Evolutionary conservation across 192 early-diverging fungal species (phyloP), one percentile per base, ranked within the genome.

Genomic region (Coemansia sp.): DNA sequence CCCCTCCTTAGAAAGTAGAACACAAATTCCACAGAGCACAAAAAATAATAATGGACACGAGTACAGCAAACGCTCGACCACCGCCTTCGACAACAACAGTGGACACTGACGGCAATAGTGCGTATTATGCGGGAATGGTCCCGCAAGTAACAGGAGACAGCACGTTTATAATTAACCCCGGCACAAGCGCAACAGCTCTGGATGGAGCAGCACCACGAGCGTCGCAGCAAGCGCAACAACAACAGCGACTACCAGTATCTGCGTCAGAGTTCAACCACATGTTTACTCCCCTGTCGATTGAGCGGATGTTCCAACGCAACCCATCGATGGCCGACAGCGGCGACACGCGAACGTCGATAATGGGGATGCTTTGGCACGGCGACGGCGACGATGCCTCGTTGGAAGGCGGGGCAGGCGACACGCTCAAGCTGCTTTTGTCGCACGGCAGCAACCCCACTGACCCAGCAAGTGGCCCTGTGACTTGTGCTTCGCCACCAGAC

Each of bases 261-360:
- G 70, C 66, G 8, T 46, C 70, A 3, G 71, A 76, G 12, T 70
- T 82, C 19, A 77, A 77, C 62, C 75, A 77, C 72, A 82, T 82
- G 80, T 82, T 82, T 31, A 82, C 67, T n/a, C 80, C 75, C 9
- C 62, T 82, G 23, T 36, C 68, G 5, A 65, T 82, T 27, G 75
- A 77, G 61, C 75, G 68, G 39, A 77, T 82, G 72, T 82, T 82
- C 60, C 65, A 74, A 27, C 67, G 58, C 34, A 66, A 57, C 48
- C 58, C 64, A 10, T 48, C 64, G 9, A 39, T 25, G 14, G 23
- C 37, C 34, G 63, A 68, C 34, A 39, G 36, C 36, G 39, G 46
- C 39, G 72, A 63, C 19, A 69, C 67, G 11, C 62, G 53, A 19
- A 48, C 69, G 6, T 80, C 78, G 21, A 72, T 80, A 62, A 38